phyloP scores from a whole-genome alignment of 2,329 filamentous ascomycete genomes.

The Aspergillus pseudonomiae region DNA sequence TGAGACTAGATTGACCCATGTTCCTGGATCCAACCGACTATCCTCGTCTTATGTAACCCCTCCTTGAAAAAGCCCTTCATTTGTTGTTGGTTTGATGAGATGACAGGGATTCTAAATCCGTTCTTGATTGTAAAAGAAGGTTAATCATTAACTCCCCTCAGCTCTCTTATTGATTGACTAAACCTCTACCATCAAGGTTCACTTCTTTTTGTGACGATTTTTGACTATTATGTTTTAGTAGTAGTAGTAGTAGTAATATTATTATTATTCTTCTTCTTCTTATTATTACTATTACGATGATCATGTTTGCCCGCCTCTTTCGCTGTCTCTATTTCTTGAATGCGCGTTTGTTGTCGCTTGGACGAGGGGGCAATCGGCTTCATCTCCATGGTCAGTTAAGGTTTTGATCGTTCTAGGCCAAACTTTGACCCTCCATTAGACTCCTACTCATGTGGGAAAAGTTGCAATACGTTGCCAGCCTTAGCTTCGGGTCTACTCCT shows the following conservation, averaged over 20 bases:
- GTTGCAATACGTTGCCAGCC: not conserved
- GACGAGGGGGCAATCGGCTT: not conserved
- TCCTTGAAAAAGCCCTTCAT: not conserved
- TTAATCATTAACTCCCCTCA: not conserved
- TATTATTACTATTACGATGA: not conserved
- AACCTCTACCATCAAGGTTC: no score
- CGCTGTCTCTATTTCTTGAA: no score
- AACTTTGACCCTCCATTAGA: not conserved
- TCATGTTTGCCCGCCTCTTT: not conserved
- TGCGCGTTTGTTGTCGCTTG: not conserved
- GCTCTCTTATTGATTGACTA: not conserved
- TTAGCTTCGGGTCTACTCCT: not conserved
- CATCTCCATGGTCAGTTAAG: not conserved
- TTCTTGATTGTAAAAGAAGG: not conserved
- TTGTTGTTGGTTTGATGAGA: not conserved
- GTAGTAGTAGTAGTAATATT: no score
- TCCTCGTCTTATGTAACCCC: not conserved
- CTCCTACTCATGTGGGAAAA: conserved; percentile 3
- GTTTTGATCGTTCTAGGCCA: not conserved
- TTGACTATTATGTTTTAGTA: not conserved
- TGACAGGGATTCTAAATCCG: not conserved
- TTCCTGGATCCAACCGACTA: not conserved
- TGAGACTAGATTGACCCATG: not conserved
- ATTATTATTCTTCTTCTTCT: not conserved
- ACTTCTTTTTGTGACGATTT: no score